Base-by-base conservation (phyloP, 495 filamentous ascomycete genomes). In the Penicillium antarcticum region DNA sequence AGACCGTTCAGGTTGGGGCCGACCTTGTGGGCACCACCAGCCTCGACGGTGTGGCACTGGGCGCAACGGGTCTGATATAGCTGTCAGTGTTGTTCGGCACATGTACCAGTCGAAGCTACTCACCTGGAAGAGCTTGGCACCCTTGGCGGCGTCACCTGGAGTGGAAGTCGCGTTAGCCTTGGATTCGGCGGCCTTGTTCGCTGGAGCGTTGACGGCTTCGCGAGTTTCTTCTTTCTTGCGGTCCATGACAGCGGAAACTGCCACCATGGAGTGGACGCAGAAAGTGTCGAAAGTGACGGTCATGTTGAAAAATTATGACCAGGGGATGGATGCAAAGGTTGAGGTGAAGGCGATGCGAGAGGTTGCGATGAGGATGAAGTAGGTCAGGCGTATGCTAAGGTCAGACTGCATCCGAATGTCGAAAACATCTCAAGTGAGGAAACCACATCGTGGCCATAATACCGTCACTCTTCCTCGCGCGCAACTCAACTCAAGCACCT, bases 1-100 rank as follows among this genome's bases (percentile, higher is more conserved):
- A 99, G 88, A 73, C 94, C 94, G 85, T 92, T 85, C 48, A 99
- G 85, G 71, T 91, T 92, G 61, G 94, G 94, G 71, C 94, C 94
- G 75, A 96, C 86, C 83, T 97, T 97, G 89, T 97, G 92, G 75
- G 86, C 79, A 75, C 92, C 95, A 57, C 77, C 85, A 19, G 73
- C 79, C 74, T 91, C 88, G 67, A 95, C 77, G 70, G 88, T 97
- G 80, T 99, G 94, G 85, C 94, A 99, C 77, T 99, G 94, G 51
- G 90, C 88, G 76, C 94, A 99, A 68, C 94, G 87, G 59, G 94
- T 99, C 88, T 87, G 32, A 4, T 14, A 13, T 14, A 8, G 19
- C 23, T 40, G 47, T 68, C 53, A 70, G 62, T 42, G 16, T 59
- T 36, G 39, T 26, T 44, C 4, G 38, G 23, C 12, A 24, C 16